Conservation (phyloP, 225 moss, liverwort and hornwort species). For the Ulota crispa region DNA sequence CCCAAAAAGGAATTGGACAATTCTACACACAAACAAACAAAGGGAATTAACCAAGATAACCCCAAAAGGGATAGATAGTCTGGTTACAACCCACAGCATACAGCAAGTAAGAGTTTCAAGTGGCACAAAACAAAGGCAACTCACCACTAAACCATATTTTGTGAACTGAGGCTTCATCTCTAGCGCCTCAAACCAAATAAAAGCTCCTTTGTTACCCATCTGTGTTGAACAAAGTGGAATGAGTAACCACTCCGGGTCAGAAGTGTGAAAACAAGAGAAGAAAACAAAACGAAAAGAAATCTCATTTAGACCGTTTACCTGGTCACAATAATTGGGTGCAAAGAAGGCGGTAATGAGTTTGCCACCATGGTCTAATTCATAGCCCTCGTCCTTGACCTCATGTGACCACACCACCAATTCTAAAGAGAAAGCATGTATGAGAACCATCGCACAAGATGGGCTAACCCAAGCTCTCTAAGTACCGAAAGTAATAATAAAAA, state of each 20-base stretch:
- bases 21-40: background rate
- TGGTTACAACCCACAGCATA: background rate
- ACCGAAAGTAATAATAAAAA: background rate
- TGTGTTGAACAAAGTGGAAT: constrained; percentile 17
- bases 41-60: background rate
- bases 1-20: background rate
- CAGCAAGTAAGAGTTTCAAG: background rate
- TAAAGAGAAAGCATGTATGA: constrained; percentile 25
- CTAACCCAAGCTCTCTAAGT: background rate
- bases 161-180: constrained; percentile 87
- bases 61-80: background rate
- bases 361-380: constrained; percentile 81
- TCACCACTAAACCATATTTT: constrained; percentile 83
- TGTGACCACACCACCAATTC: constrained; percentile 93
- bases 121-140: constrained; percentile 7
- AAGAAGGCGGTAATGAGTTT: constrained; percentile 92
- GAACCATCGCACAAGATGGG: background rate
- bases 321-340: constrained; percentile 98
- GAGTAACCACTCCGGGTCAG: background rate
- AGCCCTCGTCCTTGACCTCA: constrained; percentile 97
- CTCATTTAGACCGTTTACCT: constrained; percentile 46
- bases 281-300: background rate
- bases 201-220: constrained; percentile 99
- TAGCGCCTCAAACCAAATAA: constrained; percentile 78
- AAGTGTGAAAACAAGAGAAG: background rate